Evolutionary conservation across 495 filamentous ascomycete genomes (phyloP).

Genomic region (Penicillium fimorum): DNA sequence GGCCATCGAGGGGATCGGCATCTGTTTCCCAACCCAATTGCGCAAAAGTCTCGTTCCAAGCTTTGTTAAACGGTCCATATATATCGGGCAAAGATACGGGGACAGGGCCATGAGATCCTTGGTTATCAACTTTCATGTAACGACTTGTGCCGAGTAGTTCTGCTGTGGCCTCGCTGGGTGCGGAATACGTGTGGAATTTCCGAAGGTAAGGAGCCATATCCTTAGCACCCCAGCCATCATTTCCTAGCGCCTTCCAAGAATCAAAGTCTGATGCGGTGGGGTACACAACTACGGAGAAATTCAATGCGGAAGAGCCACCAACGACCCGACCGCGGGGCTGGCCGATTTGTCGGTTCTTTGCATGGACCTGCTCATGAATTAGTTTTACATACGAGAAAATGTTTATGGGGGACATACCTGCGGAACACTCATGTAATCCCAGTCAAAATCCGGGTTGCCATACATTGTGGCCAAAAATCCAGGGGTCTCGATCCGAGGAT

Average conservation of each 20-base stretch:
- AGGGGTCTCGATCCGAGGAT: conserved; percentile 45
- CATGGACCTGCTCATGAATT: conserved; percentile 9
- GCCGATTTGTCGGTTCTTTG: conserved; percentile 24
- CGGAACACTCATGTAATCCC: conserved; percentile 52
- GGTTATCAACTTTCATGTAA: conserved; percentile 16
- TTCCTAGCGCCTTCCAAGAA: conserved; percentile 51
- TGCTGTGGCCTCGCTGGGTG: conserved; percentile 14
- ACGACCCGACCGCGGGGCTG: conserved; percentile 51
- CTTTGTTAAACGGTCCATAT: conserved; percentile 23
- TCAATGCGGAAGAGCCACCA: conserved; percentile 57
- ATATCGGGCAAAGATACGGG: conserved; percentile 25
- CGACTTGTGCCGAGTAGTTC: conserved; percentile 14
- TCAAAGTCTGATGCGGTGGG: conserved; percentile 40
- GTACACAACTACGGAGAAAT: conserved; percentile 29
- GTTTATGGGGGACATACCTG: conserved; percentile 34
- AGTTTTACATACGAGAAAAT: neutral
- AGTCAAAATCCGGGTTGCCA: conserved; percentile 52
- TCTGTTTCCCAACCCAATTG: conserved; percentile 23
- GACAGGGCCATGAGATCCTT: conserved; percentile 25
- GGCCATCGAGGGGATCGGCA: conserved; percentile 24
- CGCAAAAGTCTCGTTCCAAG: conserved; percentile 30
- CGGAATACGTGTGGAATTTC: conserved; percentile 24
- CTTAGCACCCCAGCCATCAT: conserved; percentile 50
- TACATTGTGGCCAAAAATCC: conserved; percentile 40
- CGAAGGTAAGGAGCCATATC: conserved; percentile 45